These are phyloP conservation scores for Rosellinia necatrix DNA, from an alignment of 2,329 filamentous ascomycete species.

Conservation along the genomic window DNA sequence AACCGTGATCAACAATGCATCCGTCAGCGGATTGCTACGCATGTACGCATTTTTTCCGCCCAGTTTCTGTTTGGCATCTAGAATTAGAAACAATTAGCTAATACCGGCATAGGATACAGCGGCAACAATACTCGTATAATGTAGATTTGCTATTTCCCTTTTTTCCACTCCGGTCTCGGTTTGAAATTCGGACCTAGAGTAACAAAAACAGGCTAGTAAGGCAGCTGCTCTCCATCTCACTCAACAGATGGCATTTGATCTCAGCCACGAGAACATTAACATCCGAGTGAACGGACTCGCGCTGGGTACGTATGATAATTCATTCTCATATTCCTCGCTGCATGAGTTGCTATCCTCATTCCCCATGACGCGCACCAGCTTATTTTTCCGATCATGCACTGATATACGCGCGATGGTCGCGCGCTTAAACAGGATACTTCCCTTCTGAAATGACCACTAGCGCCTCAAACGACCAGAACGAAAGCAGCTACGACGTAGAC, in stretches of 20 bases:
- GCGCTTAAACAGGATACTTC: constrained; percentile 34
- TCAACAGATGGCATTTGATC: constrained; percentile 36
- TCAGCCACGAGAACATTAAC: constrained; percentile 37
- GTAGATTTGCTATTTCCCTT: constrained; percentile 14
- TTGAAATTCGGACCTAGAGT: background rate
- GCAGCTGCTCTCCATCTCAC: constrained; percentile 35
- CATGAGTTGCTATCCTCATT: too few relatives aligned
- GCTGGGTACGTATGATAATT: constrained; percentile 26
- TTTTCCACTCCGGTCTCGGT: background rate
- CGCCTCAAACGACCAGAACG: constrained; percentile 32
- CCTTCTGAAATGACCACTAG: constrained; percentile 37
- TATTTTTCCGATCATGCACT: background rate
- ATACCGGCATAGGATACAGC: constrained; percentile 27
- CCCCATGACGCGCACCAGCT: background rate
- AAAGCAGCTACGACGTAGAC: constrained; percentile 28
- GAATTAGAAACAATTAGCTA: background rate
- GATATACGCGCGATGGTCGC: background rate
- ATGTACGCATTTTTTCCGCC: constrained; percentile 31
- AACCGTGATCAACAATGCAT: constrained; percentile 57
- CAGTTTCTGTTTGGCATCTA: background rate
- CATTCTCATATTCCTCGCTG: background rate
- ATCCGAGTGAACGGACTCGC: constrained; percentile 39
- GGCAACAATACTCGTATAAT: constrained; percentile 37
- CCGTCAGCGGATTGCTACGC: constrained; percentile 57
- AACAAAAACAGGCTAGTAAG: constrained; percentile 32